Evolutionary conservation across 2,329 filamentous ascomycete genomes (phyloP).

Genomic region (Cladorrhinum sp.): DNA sequence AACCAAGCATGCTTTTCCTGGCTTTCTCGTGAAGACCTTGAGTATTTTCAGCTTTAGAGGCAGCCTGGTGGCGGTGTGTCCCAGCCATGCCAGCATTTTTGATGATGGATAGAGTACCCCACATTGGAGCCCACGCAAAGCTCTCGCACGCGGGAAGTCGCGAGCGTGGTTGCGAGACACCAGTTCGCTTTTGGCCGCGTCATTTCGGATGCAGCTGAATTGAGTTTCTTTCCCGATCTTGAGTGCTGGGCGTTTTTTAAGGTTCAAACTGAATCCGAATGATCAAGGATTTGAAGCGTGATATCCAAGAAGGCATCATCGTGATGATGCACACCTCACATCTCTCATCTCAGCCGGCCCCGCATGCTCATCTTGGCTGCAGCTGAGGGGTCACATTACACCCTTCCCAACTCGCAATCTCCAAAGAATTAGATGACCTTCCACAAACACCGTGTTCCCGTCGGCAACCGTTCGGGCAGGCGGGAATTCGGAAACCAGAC

Average conservation of each 20-base stretch:
- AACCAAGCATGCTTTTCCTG: neutral
- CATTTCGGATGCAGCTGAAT: neutral
- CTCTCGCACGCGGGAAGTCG: neutral
- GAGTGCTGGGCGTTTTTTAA: no score
- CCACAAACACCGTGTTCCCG: neutral
- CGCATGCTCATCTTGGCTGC: neutral
- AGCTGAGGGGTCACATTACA: neutral
- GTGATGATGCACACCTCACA: neutral
- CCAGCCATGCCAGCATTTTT: conserved; percentile 1
- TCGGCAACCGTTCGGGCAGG: neutral
- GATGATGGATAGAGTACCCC: neutral
- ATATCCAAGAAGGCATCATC: neutral
- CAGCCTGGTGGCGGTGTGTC: conserved; percentile 5
- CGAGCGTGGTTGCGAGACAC: neutral
- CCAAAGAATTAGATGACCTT: neutral
- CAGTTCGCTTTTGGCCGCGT: neutral
- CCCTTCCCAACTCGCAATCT: neutral
- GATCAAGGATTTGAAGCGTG: no score
- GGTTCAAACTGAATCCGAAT: no score
- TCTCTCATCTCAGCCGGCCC: neutral
- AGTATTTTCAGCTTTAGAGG: conserved; percentile 1
- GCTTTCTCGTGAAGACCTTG: neutral
- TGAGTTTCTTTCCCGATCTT: neutral
- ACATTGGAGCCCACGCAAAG: neutral
- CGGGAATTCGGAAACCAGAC: no score